Base-by-base conservation (phyloP, 768 basidiomycete species). In the Termitomyces sp. region DNA sequence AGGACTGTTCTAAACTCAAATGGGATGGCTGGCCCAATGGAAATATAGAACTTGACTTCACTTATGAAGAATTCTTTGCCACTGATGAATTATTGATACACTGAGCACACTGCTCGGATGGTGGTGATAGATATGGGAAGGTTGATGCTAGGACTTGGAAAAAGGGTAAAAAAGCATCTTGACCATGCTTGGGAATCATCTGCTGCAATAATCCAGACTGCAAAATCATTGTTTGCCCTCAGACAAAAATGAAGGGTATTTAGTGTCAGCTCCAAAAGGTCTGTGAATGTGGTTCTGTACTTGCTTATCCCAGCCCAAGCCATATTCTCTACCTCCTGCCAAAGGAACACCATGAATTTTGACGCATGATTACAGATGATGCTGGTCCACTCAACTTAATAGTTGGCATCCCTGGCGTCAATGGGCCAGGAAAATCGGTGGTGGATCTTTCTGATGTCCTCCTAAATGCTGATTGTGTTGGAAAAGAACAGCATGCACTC, bases 381-480 rank as follows among this genome's bases (percentile, higher is more conserved):
- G 32, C 36, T 16, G 60, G 61, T 22, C 56, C 63, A 3, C 41
- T 60, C 7, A 33, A 35, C 7, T 49, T 62, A 1, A 47, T 63
- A 42, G 56, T 59, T 18, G 63, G 61, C 25, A 53, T 58, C 39
- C 61, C 61, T 16, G 51, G 55, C 0, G 12, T 54, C 23, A 7
- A 50, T 20, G 59, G 61, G 2, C 59, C 61, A 2, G 61, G 61
- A 1, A 18, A 60, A 35, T 60, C 59, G 2, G 50, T 54, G 5
- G 59, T 61, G 7, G 61, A 64, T 25, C 56, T 64, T 18, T 63
- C 59, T 15, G 40, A 54, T 33, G 52, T 59, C 2, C 33, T 53
- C 40, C 44, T 57, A 7, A 62, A 62, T 42, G 45, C 46, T 0
- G 53, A 53, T 13, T 39, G 50, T n/a, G 56, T 57, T 33, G 36